These are phyloP conservation scores for Fraxinus xanthoxyloides DNA, from an alignment of 305 asterid species.

Conservation along the genomic window DNA sequence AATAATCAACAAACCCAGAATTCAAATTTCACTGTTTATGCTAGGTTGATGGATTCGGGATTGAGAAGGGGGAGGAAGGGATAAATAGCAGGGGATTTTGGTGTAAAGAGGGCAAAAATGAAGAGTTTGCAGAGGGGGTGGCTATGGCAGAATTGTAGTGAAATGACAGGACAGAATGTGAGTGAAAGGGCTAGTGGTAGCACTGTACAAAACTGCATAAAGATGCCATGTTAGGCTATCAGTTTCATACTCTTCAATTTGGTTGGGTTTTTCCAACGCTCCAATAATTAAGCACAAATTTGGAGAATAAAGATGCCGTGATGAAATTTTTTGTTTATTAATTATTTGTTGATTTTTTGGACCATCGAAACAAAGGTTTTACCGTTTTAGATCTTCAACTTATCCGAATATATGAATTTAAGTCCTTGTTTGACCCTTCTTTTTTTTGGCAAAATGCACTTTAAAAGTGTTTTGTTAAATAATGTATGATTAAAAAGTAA, in stretches of 20 bases:
- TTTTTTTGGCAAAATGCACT: too few species aligned
- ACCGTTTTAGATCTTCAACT: not conserved
- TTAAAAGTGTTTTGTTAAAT: too few species aligned
- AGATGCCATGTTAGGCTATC: slow-evolving; percentile 35
- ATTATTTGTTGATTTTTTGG: not conserved
- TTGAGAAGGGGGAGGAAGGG: not conserved
- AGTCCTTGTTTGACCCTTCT: too few species aligned
- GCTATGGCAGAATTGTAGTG: slow-evolving; percentile 55
- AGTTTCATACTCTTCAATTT: not conserved
- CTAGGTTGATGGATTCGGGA: not conserved
- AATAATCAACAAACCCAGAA: not conserved
- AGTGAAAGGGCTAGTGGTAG: slow-evolving; percentile 1
- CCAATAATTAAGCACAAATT: not conserved
- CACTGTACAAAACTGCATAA: slow-evolving; percentile 27
- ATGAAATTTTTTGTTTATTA: not conserved
- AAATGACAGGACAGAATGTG: slow-evolving; percentile 51
- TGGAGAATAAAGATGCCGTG: not conserved
- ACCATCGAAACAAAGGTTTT: too few species aligned
- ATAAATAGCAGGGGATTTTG: not conserved
- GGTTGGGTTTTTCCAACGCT: not conserved
- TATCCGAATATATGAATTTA: too few species aligned
- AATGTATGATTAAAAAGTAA: too few species aligned
- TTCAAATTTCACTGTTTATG: not conserved
- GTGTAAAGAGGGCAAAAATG: not conserved
- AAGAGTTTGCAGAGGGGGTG: slow-evolving; percentile 20